These are phyloP conservation scores for Polyplosphaeria fusca DNA, from an alignment of 495 filamentous ascomycete genomes.

Conservation along the genomic window DNA sequence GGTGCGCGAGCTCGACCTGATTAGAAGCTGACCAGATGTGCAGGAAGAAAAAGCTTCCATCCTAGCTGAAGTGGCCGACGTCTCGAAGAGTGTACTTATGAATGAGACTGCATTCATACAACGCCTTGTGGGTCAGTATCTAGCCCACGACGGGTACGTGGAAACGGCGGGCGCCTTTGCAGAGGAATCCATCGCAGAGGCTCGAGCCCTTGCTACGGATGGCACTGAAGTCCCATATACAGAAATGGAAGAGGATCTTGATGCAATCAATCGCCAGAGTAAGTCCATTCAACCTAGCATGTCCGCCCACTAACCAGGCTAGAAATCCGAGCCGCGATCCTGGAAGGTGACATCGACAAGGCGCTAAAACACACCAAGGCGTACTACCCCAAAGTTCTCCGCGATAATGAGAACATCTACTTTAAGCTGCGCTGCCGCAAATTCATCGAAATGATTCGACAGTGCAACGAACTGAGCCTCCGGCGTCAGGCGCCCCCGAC, in stretches of 20 bases:
- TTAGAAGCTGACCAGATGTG: too few relatives aligned
- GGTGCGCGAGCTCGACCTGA: too few relatives aligned
- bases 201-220: slow-evolving; percentile 58
- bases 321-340: slow-evolving; percentile 85
- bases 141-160: slow-evolving; percentile 95
- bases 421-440: slow-evolving; percentile 88
- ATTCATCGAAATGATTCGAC: slow-evolving; percentile 94
- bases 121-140: slow-evolving; percentile 77
- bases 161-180: slow-evolving; percentile 88
- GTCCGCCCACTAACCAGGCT: slow-evolving; percentile 1
- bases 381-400: slow-evolving; percentile 77
- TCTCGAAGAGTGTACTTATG: neutral
- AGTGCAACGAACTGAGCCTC: slow-evolving; percentile 58
- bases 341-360: slow-evolving; percentile 90
- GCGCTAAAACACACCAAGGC: slow-evolving; percentile 76
- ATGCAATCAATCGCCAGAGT: slow-evolving; percentile 87
- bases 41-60: slow-evolving; percentile 21
- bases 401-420: slow-evolving; percentile 81
- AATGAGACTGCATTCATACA: slow-evolving; percentile 79
- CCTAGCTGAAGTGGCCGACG: slow-evolving; percentile 16
- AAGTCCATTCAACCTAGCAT: slow-evolving; percentile 33
- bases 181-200: slow-evolving; percentile 67
- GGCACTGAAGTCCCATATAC: slow-evolving; percentile 54
- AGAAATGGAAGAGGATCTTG: slow-evolving; percentile 79
- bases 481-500: slow-evolving; percentile 12